These are phyloP conservation scores for Phaeomoniella chlamydospora DNA, from an alignment of 2,329 filamentous ascomycete genomes.

Conservation along the genomic window DNA sequence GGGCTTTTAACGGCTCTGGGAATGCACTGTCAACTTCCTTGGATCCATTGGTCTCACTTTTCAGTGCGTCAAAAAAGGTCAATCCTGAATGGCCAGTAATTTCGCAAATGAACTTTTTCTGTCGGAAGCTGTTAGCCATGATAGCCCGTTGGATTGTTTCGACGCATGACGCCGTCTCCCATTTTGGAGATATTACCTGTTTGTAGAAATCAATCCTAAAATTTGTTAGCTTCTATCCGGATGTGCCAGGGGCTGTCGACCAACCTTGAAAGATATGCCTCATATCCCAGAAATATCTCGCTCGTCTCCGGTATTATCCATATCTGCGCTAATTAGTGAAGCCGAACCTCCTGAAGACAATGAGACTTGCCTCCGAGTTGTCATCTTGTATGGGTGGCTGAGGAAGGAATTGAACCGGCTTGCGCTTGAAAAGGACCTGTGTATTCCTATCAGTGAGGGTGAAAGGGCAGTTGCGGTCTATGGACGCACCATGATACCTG, in stretches of 20 bases:
- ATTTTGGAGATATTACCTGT: too few species aligned
- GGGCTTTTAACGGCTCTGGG: slow-evolving; percentile 78
- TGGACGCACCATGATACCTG: too few species aligned
- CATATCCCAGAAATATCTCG: slow-evolving; percentile 80
- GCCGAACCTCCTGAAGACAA: slow-evolving; percentile 5
- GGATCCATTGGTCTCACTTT: slow-evolving; percentile 63
- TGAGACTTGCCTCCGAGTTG: slow-evolving; percentile 56
- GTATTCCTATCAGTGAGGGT: too few species aligned
- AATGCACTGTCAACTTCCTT: slow-evolving; percentile 84
- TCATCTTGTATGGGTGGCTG: slow-evolving; percentile 63
- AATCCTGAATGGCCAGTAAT: slow-evolving; percentile 87
- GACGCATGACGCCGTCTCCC: too few species aligned
- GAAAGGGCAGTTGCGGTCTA: too few species aligned
- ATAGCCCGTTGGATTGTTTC: too few species aligned
- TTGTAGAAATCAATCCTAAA: slow-evolving; percentile 82
- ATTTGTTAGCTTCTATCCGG: slow-evolving; percentile 14
- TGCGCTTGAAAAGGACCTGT: slow-evolving; percentile 90
- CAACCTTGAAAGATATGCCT: slow-evolving; percentile 72
- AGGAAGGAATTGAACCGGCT: slow-evolving; percentile 73
- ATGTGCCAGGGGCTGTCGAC: slow-evolving; percentile 16
- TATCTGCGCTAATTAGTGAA: slow-evolving; percentile 41
- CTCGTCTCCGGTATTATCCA: slow-evolving; percentile 85
- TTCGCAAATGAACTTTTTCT: slow-evolving; percentile 87
- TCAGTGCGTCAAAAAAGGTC: slow-evolving; percentile 81
- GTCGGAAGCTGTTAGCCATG: too few species aligned